Base-by-base conservation (phyloP, 148 eudicot species). In the Chenopodium album region DNA sequence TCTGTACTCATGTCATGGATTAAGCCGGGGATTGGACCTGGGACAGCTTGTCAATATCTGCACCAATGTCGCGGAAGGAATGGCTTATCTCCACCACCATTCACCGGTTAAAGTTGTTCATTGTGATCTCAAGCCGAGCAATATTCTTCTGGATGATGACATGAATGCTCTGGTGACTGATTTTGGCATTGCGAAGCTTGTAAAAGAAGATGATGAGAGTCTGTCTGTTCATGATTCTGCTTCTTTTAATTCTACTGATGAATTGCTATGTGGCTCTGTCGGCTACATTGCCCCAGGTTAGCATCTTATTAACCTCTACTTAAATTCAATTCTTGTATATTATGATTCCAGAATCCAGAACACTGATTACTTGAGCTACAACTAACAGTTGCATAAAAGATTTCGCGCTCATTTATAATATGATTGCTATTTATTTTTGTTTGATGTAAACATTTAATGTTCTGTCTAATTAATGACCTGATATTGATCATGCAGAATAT, bases 251-350 rank as follows among this genome's bases (percentile, higher is more conserved):
- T 94, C 92, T 22, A 87, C 94, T 0, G 90, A 92, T 70, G 98
- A 91, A 48, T 77, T 94, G 77, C 86, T 92, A 31, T 94, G 98
- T 73, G 96, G 96, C 26, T 92, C 98, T 34, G 73, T 94, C 71
- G 97, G 98, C 71, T 94, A 94, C 78, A 94, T 92, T 74, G 93
- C 97, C 84, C 98, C 98, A 34, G 98, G 98, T 91, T 87, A 13
- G 78, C 81, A 19, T 54, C 75, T 78, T 19, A 56, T 60, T 71
- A 37, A 22, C 11, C 44, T 60, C 26, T 32, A 31, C 3, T 12
- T 13, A 9, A 50, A 50, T 50, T 50, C 14, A 50, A 9, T 50
- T 50, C 3, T 50, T 50, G 54, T 50, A 50, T 11, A 1, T 50
- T 50, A 9, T 9, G 44, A 9, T 50, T 2, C 52, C 14, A 48